Evolutionary conservation across 179 eudicot species (phyloP).

Genomic region (Heliamphora pulchella): DNA sequence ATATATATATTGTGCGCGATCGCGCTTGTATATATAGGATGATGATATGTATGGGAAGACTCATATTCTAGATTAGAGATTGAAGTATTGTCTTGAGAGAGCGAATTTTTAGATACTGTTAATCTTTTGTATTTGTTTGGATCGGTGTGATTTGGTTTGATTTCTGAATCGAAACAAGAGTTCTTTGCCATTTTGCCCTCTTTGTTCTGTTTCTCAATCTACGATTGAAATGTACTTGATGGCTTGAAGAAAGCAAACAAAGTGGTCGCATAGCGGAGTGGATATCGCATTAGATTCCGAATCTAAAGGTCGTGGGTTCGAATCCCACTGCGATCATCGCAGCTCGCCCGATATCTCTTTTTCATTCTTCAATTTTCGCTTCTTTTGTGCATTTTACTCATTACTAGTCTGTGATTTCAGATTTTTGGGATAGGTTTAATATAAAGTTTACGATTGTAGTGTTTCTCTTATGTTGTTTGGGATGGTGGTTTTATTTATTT

Average conservation of each 20-base stretch:
- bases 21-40: background rate
- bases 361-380: background rate
- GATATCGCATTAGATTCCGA: conserved; percentile 79
- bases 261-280: conserved; percentile 61
- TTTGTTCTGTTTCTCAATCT: background rate
- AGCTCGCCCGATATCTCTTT: background rate
- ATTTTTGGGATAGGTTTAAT: background rate
- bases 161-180: background rate
- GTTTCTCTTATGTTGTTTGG: background rate
- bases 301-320: conserved; percentile 83
- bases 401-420: background rate
- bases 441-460: background rate
- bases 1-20: no score
- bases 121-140: background rate
- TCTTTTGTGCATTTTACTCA: background rate
- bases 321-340: conserved; percentile 63
- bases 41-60: background rate
- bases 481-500: no score
- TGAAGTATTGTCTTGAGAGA: background rate
- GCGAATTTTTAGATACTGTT: background rate
- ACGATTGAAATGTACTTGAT: no score
- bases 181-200: background rate
- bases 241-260: background rate
- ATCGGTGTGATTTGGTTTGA: background rate
- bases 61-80: background rate